Percentiles rank a stretch among this genome's conserved stretches.
Evolutionary conservation across 768 basidiomycete genomes (phyloP).

Genomic region (Leucosporidium creatinivorum): DNA sequence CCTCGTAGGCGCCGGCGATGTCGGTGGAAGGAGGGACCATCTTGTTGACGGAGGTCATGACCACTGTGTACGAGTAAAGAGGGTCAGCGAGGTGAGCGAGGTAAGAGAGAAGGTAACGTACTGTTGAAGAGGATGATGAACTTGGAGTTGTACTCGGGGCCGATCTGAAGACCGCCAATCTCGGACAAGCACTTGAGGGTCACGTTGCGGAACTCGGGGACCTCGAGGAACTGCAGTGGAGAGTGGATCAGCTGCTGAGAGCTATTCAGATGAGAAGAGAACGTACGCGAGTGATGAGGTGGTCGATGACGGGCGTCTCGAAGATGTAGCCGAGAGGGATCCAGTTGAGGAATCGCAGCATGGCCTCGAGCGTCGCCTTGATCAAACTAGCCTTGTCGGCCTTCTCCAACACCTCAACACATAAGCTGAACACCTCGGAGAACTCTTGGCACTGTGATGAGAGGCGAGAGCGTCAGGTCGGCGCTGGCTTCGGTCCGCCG

Average conservation of each 20-base stretch:
- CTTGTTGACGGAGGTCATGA: conserved; percentile 52
- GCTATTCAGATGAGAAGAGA: conserved; percentile 5
- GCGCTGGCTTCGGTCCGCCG: not conserved
- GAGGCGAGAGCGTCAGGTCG: not conserved
- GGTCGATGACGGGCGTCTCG: conserved; percentile 93
- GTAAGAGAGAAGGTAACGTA: conserved; percentile 43
- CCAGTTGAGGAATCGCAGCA: conserved; percentile 95
- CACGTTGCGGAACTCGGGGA: conserved; percentile 92
- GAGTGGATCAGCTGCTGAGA: not conserved
- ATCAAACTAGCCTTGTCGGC: conserved; percentile 93
- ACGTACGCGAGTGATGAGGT: conserved; percentile 79
- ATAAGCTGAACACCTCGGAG: conserved; percentile 94
- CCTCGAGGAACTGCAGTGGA: conserved; percentile 79
- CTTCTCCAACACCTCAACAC: conserved; percentile 91
- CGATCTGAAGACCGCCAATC: conserved; percentile 88
- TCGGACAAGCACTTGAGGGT: conserved; percentile 94
- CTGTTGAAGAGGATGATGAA: conserved; percentile 87
- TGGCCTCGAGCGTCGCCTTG: conserved; percentile 86
- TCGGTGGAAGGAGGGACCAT: conserved; percentile 94
- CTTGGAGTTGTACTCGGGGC: conserved; percentile 94
- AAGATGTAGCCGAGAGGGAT: conserved; percentile 98
- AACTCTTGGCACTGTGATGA: conserved; percentile 35
- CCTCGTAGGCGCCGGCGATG: conserved; percentile 82
- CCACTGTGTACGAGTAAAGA: conserved; percentile 7
- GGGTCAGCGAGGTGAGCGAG: conserved; percentile 81